Base-by-base conservation (phyloP, 345 rosid species). In the Eucalyptus marginata region DNA sequence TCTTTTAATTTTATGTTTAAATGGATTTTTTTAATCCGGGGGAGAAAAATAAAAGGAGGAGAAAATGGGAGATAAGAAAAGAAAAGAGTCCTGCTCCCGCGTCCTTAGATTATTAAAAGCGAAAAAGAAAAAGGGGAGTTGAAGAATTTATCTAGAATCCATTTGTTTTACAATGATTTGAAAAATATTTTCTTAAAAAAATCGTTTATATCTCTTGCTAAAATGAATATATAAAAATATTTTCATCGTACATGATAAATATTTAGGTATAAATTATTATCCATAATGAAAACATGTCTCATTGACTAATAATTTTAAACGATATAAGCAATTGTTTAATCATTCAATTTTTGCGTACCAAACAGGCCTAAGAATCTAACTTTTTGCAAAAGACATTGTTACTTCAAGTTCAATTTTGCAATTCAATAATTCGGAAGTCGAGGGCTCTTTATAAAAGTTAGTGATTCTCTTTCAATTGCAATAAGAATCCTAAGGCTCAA, bases 321-420 rank as follows among this genome's bases (percentile, higher is more conserved):
- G 1, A 36, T 76, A 9, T 4, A 76, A 36, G 8, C 0, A 4
- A 18, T 5, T 1, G 0, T 76, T 18, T 36, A 76, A 20, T 10
- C 8, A 17, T 36, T 36, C 5, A 36, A 10, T n/a, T n/a, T n/a
- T 7, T 7, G 0, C 20, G 5, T 14, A 64, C n/a, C 3, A 7
- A 64, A 64, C 4, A 5, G 13, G 10, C 0, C 7, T 15, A 14
- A 64, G 36, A 29, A n/a, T 64, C 71, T n/a, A 59, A 59, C n/a
- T 59, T 25, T 59, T 25, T 59, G 17, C 36, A 14, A 15, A n/a
- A 64, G 7, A 64, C 76, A 64, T 3, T n/a, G 36, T 64, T n/a
- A 64, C 20, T 14, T 64, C 5, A 64, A 64, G 36, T 64, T 64
- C 76, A n/a, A 64, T n/a, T 64, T n/a, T 14, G 71, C 9, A 29